Percentiles rank a stretch among this genome's conserved stretches.
These are phyloP conservation scores for Colletotrichum tropicale DNA, from an alignment of 2,329 filamentous ascomycete species.

Conservation along the genomic window DNA sequence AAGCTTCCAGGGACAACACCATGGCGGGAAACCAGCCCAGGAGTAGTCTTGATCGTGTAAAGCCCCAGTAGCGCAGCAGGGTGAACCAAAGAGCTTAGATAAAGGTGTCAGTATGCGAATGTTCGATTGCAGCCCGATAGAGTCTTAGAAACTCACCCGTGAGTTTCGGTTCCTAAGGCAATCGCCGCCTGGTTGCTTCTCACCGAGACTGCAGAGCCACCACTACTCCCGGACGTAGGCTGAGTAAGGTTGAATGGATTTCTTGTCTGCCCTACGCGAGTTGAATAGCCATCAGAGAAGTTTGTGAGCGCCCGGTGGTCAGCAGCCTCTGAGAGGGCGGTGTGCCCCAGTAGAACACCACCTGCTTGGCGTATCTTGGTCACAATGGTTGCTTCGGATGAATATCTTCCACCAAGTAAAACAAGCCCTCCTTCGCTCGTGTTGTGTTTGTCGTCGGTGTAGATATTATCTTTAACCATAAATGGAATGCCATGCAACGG, in stretches of 20 bases:
- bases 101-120: background rate
- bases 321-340: background rate
- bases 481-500: background rate
- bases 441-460: background rate
- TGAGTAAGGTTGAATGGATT: conserved; percentile 15
- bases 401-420: background rate
- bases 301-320: background rate
- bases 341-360: background rate
- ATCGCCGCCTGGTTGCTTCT: background rate
- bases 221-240: conserved; percentile 2
- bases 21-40: background rate
- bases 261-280: background rate
- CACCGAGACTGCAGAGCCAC: conserved; percentile 7
- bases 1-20: background rate
- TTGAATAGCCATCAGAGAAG: conserved; percentile 5
- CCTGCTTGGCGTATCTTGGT: background rate
- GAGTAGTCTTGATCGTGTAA: background rate
- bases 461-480: background rate
- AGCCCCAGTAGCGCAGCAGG: background rate
- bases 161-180: background rate
- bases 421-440: background rate
- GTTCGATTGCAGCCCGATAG: background rate
- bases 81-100: background rate
- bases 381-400: background rate
- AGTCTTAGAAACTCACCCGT: background rate